These are phyloP conservation scores for Erodium maritimum DNA, from an alignment of 345 rosid species.

Conservation along the genomic window DNA sequence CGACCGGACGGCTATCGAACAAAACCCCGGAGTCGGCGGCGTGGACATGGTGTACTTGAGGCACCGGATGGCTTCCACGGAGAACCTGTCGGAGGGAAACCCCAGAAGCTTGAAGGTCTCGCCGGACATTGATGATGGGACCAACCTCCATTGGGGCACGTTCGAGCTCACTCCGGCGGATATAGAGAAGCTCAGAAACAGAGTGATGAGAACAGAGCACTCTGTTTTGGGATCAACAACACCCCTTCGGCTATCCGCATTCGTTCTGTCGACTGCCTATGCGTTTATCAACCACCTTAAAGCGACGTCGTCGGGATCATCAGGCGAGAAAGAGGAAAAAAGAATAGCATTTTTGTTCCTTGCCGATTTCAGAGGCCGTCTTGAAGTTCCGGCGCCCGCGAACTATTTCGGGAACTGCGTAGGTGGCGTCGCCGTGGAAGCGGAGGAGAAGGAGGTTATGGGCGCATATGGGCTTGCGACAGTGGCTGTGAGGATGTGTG, in stretches of 20 bases:
- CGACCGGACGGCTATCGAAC: constrained; percentile 16
- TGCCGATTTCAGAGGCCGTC: constrained; percentile 21
- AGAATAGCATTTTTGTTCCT: constrained; percentile 9
- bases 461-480: not conserved
- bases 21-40: constrained; percentile 6
- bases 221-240: constrained; percentile 7
- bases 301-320: constrained; percentile 2
- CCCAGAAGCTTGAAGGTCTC: constrained; percentile 5
- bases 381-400: constrained; percentile 25
- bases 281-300: too few relatives aligned
- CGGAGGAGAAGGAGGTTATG: constrained; percentile 6
- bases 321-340: constrained; percentile 6
- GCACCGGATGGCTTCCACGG: constrained; percentile 4
- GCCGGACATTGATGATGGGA: not conserved
- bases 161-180: constrained; percentile 17
- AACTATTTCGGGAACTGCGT: constrained; percentile 38
- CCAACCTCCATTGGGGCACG: constrained; percentile 14
- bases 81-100: too few relatives aligned
- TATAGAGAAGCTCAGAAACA: constrained; percentile 19
- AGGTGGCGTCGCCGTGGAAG: not conserved
- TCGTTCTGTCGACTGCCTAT: too few relatives aligned
- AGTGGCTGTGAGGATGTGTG: constrained; percentile 10
- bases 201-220: not conserved
- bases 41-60: constrained; percentile 14
- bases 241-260: too few relatives aligned